Base-by-base conservation (phyloP, 768 basidiomycete species). In the Dictyophora rubrovolvata region DNA sequence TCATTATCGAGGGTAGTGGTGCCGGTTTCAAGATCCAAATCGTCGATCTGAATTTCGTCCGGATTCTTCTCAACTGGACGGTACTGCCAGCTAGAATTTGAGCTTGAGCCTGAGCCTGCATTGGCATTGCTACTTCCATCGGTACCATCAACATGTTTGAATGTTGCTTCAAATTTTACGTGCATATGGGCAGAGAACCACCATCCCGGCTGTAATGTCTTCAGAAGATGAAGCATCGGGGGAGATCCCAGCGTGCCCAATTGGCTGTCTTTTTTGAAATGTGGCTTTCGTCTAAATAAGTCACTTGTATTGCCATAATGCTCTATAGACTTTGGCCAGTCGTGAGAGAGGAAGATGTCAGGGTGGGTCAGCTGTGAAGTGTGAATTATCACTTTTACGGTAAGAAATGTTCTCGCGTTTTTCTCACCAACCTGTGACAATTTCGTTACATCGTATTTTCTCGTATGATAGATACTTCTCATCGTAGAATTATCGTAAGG, bases 181-280 rank as follows among this genome's bases (percentile, higher is more conserved):
- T 97, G 95, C 53, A 97, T 66, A 71, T 97, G 95, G 0, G 93
- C 94, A 3, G 90, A 72, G 69, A 96, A 96, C 95, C 94, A 98
- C 82, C 90, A 87, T 50, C 77, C 65, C 0, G 94, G 94, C 65
- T 81, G 77, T 34, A 96, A 75, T 22, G 77, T 85, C 34, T 73
- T 74, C 21, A 98, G 71, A 0, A 97, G 75, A 12, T 82, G 82
- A 78, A 88, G 85, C 36, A 95, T 73, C 7, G 93, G 93, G 16
- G 89, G 92, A 0, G 91, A 94, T 22, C 94, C 95, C 12, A 96
- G 80, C 12, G 71, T 75, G 36, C 88, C 86, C 35, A 72, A 73
- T 18, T 74, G 68, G 61, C 93, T 77, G 70, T 97, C 91, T 22
- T 75, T 72, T 36, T 76, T 75, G 67, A 97, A 86, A 72, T 86